Evolutionary conservation across 2,329 filamentous ascomycete genomes (phyloP).

Genomic region (Aspergillus oerlinghausenensis): DNA sequence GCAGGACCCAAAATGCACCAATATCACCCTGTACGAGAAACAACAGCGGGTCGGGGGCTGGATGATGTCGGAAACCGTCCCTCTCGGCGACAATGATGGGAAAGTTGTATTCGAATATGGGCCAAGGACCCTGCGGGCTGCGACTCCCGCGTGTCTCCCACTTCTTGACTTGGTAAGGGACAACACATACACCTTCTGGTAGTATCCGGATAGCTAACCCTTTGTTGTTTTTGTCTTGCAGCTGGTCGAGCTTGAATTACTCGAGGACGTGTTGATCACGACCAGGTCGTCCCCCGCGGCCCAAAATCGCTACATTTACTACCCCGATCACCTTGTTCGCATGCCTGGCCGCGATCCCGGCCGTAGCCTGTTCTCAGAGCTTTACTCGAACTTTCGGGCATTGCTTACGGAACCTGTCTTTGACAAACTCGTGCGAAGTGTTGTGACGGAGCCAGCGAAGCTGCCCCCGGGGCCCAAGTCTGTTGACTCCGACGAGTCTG

Average conservation of each 20-base stretch:
- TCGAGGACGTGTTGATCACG: conserved; percentile 54
- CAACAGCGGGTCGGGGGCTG: conserved; percentile 71
- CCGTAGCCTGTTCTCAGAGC: conserved; percentile 15
- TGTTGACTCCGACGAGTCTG: conserved; percentile 57
- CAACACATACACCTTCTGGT: conserved; percentile 1
- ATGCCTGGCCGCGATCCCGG: conserved; percentile 47
- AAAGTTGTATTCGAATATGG: conserved; percentile 76
- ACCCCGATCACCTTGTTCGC: conserved; percentile 72
- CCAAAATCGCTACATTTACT: conserved; percentile 75
- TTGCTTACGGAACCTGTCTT: conserved; percentile 55
- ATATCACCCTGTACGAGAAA: conserved; percentile 78
- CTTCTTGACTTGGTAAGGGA: conserved; percentile 65
- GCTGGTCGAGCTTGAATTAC: conserved; percentile 56
- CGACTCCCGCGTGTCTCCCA: conserved; percentile 55
- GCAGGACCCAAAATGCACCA: conserved; percentile 60
- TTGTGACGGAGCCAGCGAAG: conserved; percentile 30
- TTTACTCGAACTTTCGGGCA: conserved; percentile 27
- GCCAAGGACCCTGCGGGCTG: conserved; percentile 67
- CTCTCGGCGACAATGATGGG: conserved; percentile 48
- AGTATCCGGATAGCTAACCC: not conserved
- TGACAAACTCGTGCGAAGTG: conserved; percentile 37
- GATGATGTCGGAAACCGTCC: conserved; percentile 64
- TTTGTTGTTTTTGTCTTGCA: conserved; percentile 26
- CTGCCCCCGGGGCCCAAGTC: conserved; percentile 32
- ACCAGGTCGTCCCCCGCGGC: conserved; percentile 49